Evolutionary conservation across 2,329 filamentous ascomycete genomes (phyloP).

Genomic region (Penicillium sp.): DNA sequence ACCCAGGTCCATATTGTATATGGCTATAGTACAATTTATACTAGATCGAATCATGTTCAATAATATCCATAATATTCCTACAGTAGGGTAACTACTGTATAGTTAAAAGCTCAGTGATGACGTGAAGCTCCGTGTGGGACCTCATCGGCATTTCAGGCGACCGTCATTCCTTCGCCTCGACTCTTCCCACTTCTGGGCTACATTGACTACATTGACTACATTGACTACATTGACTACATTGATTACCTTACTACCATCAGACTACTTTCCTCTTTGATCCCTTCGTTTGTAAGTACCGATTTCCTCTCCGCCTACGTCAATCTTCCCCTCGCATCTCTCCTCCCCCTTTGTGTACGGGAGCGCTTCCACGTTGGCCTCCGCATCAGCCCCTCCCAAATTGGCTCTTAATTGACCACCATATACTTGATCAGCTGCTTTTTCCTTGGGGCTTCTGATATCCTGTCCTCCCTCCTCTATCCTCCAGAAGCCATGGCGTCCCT

Average conservation of each 20-base stretch:
- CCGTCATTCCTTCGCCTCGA: conserved; percentile 6
- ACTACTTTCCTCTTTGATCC: background rate
- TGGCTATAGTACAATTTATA: too few species aligned
- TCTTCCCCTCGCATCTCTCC: background rate
- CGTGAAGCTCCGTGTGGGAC: conserved; percentile 1
- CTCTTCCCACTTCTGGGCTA: background rate
- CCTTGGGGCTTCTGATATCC: background rate
- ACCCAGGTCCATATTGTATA: too few species aligned
- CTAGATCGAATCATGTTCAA: too few species aligned
- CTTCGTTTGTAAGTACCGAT: conserved; percentile 1
- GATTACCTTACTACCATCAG: background rate
- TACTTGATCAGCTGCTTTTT: background rate
- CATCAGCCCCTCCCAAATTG: background rate
- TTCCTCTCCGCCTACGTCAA: conserved; percentile 8
- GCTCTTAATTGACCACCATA: background rate
- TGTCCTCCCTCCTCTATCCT: background rate
- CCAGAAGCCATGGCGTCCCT: conserved; percentile 64
- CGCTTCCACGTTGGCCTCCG: conserved; percentile 2
- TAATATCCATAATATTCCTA: too few species aligned
- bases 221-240: background rate
- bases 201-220: background rate
- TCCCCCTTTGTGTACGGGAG: background rate
- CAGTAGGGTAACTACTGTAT: too few species aligned
- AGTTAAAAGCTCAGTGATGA: background rate
- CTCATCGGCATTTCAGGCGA: background rate